Conservation (phyloP, 257 asterid species). For the Rauvolfia tetraphylla region DNA sequence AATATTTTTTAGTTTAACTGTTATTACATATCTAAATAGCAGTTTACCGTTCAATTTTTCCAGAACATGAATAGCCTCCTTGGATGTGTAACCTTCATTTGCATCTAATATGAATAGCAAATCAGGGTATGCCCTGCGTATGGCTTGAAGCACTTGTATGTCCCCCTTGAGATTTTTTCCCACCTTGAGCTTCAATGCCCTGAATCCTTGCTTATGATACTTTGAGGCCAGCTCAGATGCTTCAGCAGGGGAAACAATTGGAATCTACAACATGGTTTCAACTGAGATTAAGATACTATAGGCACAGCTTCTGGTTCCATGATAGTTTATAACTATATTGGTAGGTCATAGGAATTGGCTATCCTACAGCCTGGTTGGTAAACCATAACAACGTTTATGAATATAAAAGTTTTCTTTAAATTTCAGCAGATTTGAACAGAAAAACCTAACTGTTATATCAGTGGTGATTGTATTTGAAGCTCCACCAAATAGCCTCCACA, state of each 20-base stretch:
- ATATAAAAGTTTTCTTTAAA: not conserved
- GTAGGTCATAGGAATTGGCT: not conserved
- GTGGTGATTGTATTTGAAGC: conserved; percentile 65
- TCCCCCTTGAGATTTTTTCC: conserved; percentile 69
- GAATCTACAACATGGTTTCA: conserved; percentile 48
- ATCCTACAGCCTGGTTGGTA: not conserved
- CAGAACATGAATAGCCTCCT: conserved; percentile 79
- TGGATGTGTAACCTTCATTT: conserved; percentile 78
- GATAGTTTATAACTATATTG: not conserved
- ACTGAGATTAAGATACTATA: not conserved
- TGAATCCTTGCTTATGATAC: conserved; percentile 63
- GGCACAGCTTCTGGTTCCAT: not conserved
- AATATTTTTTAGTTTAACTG: not conserved
- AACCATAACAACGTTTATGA: not conserved
- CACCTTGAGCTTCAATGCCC: conserved; percentile 79
- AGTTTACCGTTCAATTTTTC: conserved; percentile 61
- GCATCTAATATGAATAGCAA: conserved; percentile 84
- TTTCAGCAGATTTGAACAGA: not conserved
- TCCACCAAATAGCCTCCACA: conserved; percentile 93
- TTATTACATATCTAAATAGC: not conserved
- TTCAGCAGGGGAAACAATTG: conserved; percentile 72
- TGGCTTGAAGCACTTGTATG: conserved; percentile 80
- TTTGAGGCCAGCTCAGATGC: conserved; percentile 76
- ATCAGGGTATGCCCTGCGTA: conserved; percentile 71
- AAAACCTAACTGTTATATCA: conserved; percentile 69